These are phyloP conservation scores for Heliamphora exappendiculata DNA, from an alignment of 148 eudicot genomes.

Conservation along the genomic window DNA sequence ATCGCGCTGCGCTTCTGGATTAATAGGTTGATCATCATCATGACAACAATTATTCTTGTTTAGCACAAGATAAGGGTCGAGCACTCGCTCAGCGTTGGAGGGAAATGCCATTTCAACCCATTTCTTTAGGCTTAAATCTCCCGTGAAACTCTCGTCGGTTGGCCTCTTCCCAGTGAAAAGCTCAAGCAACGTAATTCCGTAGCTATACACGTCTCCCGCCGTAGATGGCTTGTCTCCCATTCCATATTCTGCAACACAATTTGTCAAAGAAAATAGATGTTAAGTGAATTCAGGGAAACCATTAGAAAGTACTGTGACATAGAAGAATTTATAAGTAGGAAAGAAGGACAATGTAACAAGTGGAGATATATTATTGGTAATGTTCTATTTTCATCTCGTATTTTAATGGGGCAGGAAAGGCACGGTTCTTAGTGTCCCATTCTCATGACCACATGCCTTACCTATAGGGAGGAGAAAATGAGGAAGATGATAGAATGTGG, in stretches of 20 bases:
- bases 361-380: no score
- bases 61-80: conserved; percentile 26
- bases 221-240: conserved; percentile 38
- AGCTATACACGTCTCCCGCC: conserved; percentile 52
- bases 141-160: conserved; percentile 27
- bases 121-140: conserved; percentile 24
- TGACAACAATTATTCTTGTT: neutral
- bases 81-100: conserved; percentile 16
- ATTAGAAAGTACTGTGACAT: neutral
- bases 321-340: no score
- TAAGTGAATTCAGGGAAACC: no score
- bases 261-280: neutral
- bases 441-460: no score
- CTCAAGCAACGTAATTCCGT: conserved; percentile 46
- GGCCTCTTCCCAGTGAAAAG: conserved; percentile 49
- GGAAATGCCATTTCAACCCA: conserved; percentile 38
- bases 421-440: no score
- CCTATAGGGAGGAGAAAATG: no score
- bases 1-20: conserved; percentile 1
- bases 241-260: conserved; percentile 40
- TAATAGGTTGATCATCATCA: neutral
- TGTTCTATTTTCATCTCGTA: neutral
- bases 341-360: no score
- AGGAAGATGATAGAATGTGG: no score
- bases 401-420: neutral